Evolutionary conservation across 2,329 filamentous ascomycete genomes (phyloP).

Genomic region (Fusarium buharicum): DNA sequence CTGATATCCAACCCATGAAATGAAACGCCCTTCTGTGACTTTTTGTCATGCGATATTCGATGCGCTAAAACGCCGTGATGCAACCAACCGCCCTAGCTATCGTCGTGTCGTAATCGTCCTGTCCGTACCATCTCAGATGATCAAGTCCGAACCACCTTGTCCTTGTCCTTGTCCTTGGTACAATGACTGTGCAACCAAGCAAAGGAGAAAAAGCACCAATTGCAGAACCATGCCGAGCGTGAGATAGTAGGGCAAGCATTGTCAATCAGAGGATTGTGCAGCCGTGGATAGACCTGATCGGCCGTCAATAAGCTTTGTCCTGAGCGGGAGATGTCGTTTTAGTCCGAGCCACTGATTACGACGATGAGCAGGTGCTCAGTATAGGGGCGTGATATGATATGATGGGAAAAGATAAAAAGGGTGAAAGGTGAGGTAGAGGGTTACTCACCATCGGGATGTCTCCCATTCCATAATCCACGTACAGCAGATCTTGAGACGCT

Average conservation of each 20-base stretch:
- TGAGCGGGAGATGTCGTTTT: conserved; percentile 37
- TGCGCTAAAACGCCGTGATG: conserved; percentile 15
- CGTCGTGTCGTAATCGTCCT: conserved; percentile 23
- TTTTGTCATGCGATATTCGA: conserved; percentile 10
- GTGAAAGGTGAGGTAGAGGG: not conserved
- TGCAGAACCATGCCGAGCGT: conserved; percentile 30
- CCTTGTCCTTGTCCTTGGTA: conserved; percentile 13
- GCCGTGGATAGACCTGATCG: conserved; percentile 47
- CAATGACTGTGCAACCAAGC: conserved; percentile 13
- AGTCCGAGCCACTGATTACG: conserved; percentile 31
- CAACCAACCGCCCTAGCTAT: conserved; percentile 23
- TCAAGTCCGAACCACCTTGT: conserved; percentile 15
- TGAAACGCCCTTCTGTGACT: conserved; percentile 1
- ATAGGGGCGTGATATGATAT: not conserved
- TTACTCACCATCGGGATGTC: conserved; percentile 74
- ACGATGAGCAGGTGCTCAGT: conserved; percentile 10
- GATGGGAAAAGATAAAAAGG: not conserved
- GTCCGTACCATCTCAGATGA: conserved; percentile 21
- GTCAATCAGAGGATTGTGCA: conserved; percentile 49
- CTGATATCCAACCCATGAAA: conserved; percentile 11
- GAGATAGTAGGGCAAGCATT: conserved; percentile 27
- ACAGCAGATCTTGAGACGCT: conserved; percentile 84
- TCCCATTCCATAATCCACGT: conserved; percentile 81
- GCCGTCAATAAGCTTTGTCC: conserved; percentile 44
- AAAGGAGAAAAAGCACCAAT: conserved; percentile 34